Percentiles rank a stretch among this genome's conserved stretches.
Conservation (phyloP, 2,329 filamentous ascomycete genomes). For the Dactylonectria estremocensis region DNA sequence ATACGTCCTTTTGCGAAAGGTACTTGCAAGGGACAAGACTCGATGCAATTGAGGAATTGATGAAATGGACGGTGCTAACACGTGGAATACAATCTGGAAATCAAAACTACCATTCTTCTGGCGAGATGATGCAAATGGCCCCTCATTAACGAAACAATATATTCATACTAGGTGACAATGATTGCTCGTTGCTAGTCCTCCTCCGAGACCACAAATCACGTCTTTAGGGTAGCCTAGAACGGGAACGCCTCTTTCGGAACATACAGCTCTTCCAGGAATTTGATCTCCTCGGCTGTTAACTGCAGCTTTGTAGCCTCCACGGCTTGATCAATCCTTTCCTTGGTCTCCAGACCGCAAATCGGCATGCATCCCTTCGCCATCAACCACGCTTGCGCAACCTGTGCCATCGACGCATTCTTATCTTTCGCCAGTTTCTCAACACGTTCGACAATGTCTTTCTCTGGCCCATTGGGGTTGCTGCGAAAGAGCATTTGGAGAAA, state of each 20-base stretch:
- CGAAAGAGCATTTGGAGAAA: conserved; percentile 58
- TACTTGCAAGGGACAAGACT: too few species aligned
- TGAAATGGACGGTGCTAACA: too few species aligned
- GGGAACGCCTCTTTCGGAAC: neutral
- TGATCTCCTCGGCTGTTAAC: conserved; percentile 71
- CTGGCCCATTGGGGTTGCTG: conserved; percentile 54
- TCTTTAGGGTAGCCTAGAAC: neutral
- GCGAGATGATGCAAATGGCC: too few species aligned
- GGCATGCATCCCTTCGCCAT: conserved; percentile 67
- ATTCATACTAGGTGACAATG: too few species aligned
- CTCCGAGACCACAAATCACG: too few species aligned
- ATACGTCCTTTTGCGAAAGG: too few species aligned
- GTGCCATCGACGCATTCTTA: conserved; percentile 71
- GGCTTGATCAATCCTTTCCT: conserved; percentile 73
- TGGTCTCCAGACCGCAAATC: conserved; percentile 73
- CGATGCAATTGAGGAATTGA: too few species aligned
- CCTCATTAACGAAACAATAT: too few species aligned
- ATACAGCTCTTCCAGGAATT: conserved; percentile 65
- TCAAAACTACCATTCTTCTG: too few species aligned
- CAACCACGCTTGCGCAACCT: conserved; percentile 76
- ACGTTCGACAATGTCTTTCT: conserved; percentile 45
- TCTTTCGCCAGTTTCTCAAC: conserved; percentile 70
- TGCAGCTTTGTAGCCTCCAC: conserved; percentile 61
- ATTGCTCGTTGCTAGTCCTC: neutral
- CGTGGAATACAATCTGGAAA: too few species aligned